These are phyloP conservation scores for Xylariaceae sp. DNA, from an alignment of 2,329 filamentous ascomycete genomes.

Conservation along the genomic window DNA sequence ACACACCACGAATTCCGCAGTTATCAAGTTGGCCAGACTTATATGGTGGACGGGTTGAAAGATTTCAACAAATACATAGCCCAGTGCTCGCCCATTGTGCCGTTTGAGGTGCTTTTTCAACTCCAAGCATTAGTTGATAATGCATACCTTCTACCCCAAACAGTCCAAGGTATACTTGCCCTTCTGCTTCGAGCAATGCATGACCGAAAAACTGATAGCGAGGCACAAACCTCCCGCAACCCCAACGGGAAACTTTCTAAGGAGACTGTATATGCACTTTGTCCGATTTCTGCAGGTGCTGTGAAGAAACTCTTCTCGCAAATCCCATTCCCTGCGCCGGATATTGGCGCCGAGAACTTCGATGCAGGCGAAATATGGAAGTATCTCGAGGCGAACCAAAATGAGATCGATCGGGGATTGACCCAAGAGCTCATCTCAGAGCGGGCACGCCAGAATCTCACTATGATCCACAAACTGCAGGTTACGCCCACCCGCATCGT, in stretches of 20 bases:
- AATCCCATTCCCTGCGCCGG: constrained; percentile 52
- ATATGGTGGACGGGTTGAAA: constrained; percentile 20
- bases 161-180: constrained; percentile 28
- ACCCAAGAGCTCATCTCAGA: constrained; percentile 20
- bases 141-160: constrained; percentile 54
- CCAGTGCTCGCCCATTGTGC: constrained; percentile 29
- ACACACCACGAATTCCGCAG: constrained; percentile 19
- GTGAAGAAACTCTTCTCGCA: constrained; percentile 39
- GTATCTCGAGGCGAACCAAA: constrained; percentile 39
- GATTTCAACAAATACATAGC: constrained; percentile 30
- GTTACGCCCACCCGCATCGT: constrained; percentile 58
- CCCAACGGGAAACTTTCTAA: too few relatives aligned
- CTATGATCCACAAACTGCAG: constrained; percentile 48
- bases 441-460: constrained; percentile 35
- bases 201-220: not conserved
- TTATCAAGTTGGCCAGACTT: constrained; percentile 5
- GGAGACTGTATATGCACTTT: constrained; percentile 11
- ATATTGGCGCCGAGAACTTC: constrained; percentile 39
- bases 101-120: constrained; percentile 57
- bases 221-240: not conserved
- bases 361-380: constrained; percentile 21
- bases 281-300: constrained; percentile 46
- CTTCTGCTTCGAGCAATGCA: not conserved
- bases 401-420: constrained; percentile 26
- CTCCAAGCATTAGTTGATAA: constrained; percentile 60